Base-by-base conservation (phyloP, 2,329 filamentous ascomycete genomes). In the Chrysoporthe deuterocubensis region DNA sequence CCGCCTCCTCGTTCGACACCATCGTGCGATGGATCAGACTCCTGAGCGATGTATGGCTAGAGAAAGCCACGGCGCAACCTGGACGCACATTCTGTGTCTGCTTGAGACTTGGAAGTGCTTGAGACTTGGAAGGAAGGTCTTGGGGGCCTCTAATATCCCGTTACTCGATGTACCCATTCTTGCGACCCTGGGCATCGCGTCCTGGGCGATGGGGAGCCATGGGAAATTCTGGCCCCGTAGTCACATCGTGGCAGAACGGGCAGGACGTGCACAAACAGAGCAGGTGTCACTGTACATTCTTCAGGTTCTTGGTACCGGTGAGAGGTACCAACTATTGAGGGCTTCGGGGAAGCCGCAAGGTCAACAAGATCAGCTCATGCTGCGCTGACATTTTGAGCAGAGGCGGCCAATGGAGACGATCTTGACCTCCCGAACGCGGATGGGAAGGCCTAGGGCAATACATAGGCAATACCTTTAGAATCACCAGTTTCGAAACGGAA, bases 71-170 rank as follows among this genome's bases (percentile, higher is more conserved):
- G 6, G 57, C 42, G 43, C 52, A 57, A 11, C 42, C n/a, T 16
- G 18, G 32, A 54, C 56, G 52, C 52, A 32, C n/a, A 32, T 18
- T 14, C 9, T 63, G 42, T 44, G 43, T 43, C 37, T 26, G 48
- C 9, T 8, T 43, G 57, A 44, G 48, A 32, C 57, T 42, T 14
- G 48, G 59, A 67, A 43, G 42, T 26, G 48, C 9, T 8, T 43
- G 57, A 44, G 48, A 32, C 57, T 42, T 14, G 48, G 59, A 67
- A 43, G 42, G 26, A 26, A 26, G 60, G 60, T 40, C 44, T 46
- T 58, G 42, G 18, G 18, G 42, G 34, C 42, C 3, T 58, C 16
- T 2, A 13, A 14, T 46, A 11, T 18, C 50, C 26, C n/a, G 52
- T 59, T 42, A 5, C 14, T 43, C 21, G n/a, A 11, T 44, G 4